phyloP scores from a whole-genome alignment of 495 filamentous ascomycete genomes.

The Neurospora sp. region DNA sequence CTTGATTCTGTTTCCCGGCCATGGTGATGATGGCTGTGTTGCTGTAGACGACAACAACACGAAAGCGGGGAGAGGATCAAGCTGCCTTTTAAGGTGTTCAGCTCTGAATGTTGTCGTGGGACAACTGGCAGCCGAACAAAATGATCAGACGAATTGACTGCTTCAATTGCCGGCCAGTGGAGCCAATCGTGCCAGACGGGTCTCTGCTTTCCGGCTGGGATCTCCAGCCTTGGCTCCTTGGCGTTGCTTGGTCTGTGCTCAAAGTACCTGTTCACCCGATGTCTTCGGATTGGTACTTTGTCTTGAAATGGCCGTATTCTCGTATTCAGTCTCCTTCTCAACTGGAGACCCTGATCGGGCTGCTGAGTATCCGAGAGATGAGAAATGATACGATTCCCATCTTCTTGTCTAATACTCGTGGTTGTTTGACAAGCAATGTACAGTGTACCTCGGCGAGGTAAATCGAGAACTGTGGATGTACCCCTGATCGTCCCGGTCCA shows the following conservation, averaged over 20 bases:
- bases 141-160: background rate
- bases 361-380: background rate
- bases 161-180: background rate
- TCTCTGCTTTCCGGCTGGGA: slow-evolving; percentile 1
- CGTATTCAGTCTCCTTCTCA: background rate
- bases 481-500: background rate
- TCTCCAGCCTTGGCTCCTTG: background rate
- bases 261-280: background rate
- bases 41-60: background rate
- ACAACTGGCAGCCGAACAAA: background rate
- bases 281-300: background rate
- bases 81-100: background rate
- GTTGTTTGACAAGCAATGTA: background rate
- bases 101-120: background rate
- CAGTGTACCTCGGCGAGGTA: background rate
- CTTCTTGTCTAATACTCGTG: background rate
- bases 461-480: background rate
- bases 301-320: background rate
- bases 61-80: background rate
- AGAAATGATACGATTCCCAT: background rate
- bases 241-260: background rate
- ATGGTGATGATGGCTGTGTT: slow-evolving; percentile 9
- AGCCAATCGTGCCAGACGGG: background rate
- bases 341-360: background rate
- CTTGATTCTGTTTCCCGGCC: slow-evolving; percentile 15